Evolutionary conservation across 2,329 filamentous ascomycete species (phyloP), one percentile per base, ranked within the genome.

Genomic region (Fusarium dimerum): DNA sequence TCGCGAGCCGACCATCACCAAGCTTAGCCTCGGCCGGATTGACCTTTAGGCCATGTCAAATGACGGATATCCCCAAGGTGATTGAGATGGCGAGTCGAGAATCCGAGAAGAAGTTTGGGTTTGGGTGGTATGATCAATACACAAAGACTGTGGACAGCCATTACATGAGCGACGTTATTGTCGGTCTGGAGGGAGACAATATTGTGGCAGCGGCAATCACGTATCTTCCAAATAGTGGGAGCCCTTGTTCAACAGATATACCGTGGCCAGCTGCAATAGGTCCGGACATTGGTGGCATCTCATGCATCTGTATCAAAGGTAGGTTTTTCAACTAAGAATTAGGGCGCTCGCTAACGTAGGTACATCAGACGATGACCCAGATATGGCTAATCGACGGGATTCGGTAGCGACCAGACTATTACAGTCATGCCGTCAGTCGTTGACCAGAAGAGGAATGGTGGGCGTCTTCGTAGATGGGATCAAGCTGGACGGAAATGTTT

Each of bases 41-140:
- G 13, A 66, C 59, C 6, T 79, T 82, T 56, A 71, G 76, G 32
- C 65, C 67, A 16, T 82, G 79, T 57, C 72, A 73, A 29, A 65
- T 75, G 29, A 53, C 68, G 29, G 80, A 85, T 53, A 77, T 77
- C 51, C 66, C 74, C 38, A 57, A 64, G 29, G 77, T 84, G 2
- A 62, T 82, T 45, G 73, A 75, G 2, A 74, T 84, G 57, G 79
- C 82, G 10, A 76, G 77, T 48, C 72, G 68, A 45, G 77, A 79
- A 48, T 78, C 77, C 0, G 66, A 67, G 10, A 71, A 71, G 44
- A 76, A 79, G 53, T 71, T 75, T 34, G 73, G 75, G 42, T 76
- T 82, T 59, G 81, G 81, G 41, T 84, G 81, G 80, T 84, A 79
- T 59, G 81, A 85, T 60, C 80, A 84, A 60, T 86, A 85, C 57